Percentiles rank a stretch among this genome's conserved stretches.
Conservation (phyloP, 305 asterid genomes). For the Fraxinus angustifolia region DNA sequence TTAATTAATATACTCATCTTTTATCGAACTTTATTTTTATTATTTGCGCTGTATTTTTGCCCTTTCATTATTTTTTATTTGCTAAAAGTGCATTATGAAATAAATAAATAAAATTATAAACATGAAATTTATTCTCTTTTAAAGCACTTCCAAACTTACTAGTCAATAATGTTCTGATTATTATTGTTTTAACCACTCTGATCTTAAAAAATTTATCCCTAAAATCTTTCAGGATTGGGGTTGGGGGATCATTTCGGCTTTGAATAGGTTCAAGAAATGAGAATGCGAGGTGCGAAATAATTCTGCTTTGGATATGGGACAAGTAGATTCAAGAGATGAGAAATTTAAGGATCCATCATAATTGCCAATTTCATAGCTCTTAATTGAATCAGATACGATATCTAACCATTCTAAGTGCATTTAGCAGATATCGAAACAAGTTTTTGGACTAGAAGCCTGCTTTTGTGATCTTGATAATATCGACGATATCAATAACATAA, state of each 20-base stretch:
- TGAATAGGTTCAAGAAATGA: background rate
- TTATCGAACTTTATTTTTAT: background rate
- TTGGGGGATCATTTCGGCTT: background rate
- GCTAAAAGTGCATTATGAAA: background rate
- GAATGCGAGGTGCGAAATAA: background rate
- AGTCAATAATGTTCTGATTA: background rate
- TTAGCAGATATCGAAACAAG: too few species aligned
- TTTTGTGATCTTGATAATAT: background rate
- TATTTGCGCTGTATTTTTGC: background rate
- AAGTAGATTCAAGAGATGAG: background rate
- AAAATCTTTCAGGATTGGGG: background rate
- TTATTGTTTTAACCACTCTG: background rate
- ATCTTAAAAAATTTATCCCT: background rate
- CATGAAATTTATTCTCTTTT: background rate
- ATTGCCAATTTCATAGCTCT: background rate
- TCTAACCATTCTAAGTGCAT: background rate
- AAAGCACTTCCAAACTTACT: background rate
- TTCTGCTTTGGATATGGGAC: background rate
- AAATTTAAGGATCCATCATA: background rate
- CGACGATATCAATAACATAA: background rate
- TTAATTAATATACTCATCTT: background rate
- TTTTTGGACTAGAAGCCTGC: background rate
- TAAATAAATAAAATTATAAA: background rate
- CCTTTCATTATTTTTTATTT: background rate
- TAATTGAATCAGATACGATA: background rate